Percentiles rank a stretch among this genome's conserved stretches.
Conservation (phyloP, 768 basidiomycete genomes). For the Xerocomellus chrysenteron region DNA sequence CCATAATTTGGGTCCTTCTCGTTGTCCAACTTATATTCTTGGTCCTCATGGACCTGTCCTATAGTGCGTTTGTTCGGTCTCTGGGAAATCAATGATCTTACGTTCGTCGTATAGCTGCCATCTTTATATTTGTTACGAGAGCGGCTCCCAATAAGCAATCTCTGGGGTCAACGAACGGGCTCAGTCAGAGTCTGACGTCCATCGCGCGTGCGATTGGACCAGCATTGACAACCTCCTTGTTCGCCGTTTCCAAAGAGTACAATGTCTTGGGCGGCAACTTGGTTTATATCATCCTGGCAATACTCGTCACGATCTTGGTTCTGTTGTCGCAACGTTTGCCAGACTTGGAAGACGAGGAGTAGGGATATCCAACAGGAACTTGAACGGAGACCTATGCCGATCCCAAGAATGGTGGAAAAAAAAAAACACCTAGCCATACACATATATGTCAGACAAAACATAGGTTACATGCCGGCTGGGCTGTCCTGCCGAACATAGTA, state of each 20-base stretch:
- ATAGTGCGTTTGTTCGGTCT: constrained; percentile 30
- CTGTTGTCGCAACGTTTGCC: constrained; percentile 22
- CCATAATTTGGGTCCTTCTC: constrained; percentile 39
- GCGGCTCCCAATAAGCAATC: constrained; percentile 52
- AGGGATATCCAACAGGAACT: neutral
- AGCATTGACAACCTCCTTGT: constrained; percentile 46
- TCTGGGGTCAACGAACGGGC: constrained; percentile 58
- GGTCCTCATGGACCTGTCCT: constrained; percentile 42
- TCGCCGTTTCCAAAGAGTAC: constrained; percentile 49
- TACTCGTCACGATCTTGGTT: constrained; percentile 27
- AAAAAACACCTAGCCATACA: too few relatives aligned
- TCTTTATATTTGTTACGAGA: constrained; percentile 52
- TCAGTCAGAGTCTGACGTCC: constrained; percentile 48
- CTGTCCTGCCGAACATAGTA: too few relatives aligned
- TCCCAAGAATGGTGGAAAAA: too few relatives aligned
- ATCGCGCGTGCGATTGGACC: constrained; percentile 52
- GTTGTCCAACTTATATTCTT: constrained; percentile 22
- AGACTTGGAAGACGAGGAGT: constrained; percentile 16
- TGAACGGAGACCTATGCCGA: neutral
- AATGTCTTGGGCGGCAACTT: constrained; percentile 50
- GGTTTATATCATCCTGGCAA: constrained; percentile 44
- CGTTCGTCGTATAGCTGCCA: constrained; percentile 34
- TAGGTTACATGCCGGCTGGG: too few relatives aligned
- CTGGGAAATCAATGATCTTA: constrained; percentile 1
- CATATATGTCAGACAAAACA: too few relatives aligned